Conservation (phyloP, 139 green algal species). For the Closterium sp. region DNA sequence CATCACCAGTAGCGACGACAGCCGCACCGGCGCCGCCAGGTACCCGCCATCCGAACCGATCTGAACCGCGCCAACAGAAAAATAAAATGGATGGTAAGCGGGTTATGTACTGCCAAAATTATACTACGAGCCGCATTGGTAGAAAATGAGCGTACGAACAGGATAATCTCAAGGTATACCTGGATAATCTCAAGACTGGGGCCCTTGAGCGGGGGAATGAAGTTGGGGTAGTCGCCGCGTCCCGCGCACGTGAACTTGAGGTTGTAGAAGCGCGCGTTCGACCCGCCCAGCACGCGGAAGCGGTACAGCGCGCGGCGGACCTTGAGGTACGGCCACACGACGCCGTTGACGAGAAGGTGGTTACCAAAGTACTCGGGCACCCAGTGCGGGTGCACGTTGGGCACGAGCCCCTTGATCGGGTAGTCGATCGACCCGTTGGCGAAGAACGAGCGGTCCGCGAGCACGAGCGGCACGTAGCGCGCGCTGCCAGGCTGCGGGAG, state of each 20-base stretch:
- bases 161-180: background rate
- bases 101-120: too few relatives aligned
- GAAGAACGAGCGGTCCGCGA: background rate
- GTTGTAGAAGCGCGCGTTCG: conserved; percentile 28
- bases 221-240: background rate
- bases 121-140: too few relatives aligned
- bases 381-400: conserved; percentile 32
- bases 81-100: too few relatives aligned
- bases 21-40: conserved; percentile 5
- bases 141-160: background rate
- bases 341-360: conserved; percentile 28
- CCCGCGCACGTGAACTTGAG: background rate
- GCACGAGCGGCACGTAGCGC: conserved; percentile 5
- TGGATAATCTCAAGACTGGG: background rate
- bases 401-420: conserved; percentile 2
- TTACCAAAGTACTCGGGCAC: conserved; percentile 39
- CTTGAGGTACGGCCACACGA: conserved; percentile 29
- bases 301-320: conserved; percentile 29
- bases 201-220: background rate
- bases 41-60: conserved; percentile 33
- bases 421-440: conserved; percentile 25
- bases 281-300: conserved; percentile 24
- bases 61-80: conserved; percentile 1
- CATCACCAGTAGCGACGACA: conserved; percentile 6
- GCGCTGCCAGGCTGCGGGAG: background rate